Conservation (phyloP, 768 basidiomycete genomes). For the Chalciporus chontae region DNA sequence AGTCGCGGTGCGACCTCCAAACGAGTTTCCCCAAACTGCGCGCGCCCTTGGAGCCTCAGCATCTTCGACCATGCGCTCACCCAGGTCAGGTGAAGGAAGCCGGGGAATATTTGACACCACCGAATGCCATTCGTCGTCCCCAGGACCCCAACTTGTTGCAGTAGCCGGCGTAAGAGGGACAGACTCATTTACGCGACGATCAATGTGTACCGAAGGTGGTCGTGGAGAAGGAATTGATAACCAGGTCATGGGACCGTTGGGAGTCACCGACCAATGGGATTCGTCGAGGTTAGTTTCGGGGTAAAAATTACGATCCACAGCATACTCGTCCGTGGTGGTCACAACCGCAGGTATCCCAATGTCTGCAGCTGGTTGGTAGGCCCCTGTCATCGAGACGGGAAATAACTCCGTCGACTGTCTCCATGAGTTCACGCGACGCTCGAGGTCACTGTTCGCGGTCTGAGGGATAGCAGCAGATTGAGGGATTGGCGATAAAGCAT, state of each 20-base stretch:
- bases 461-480: conserved; percentile 61
- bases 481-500: conserved; percentile 53
- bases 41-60: neutral
- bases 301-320: conserved; percentile 7
- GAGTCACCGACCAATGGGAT: conserved; percentile 64
- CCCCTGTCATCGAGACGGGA: conserved; percentile 44
- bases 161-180: conserved; percentile 42
- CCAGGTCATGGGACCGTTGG: conserved; percentile 40
- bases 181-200: conserved; percentile 49
- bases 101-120: conserved; percentile 33
- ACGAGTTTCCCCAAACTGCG: conserved; percentile 23
- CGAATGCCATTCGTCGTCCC: conserved; percentile 38
- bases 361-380: conserved; percentile 18
- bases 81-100: conserved; percentile 57
- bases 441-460: conserved; percentile 49
- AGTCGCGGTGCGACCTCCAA: conserved; percentile 19
- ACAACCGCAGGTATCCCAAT: conserved; percentile 8
- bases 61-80: conserved; percentile 39
- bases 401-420: conserved; percentile 51
- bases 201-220: conserved; percentile 53
- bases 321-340: conserved; percentile 24
- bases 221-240: conserved; percentile 39
- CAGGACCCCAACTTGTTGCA: conserved; percentile 50
- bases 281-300: conserved; percentile 47
- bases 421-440: conserved; percentile 63